Percentiles rank a stretch among this genome's conserved stretches.
These are phyloP conservation scores for Coniochaeta prunicola DNA, from an alignment of 2,329 filamentous ascomycete species.

Conservation along the genomic window DNA sequence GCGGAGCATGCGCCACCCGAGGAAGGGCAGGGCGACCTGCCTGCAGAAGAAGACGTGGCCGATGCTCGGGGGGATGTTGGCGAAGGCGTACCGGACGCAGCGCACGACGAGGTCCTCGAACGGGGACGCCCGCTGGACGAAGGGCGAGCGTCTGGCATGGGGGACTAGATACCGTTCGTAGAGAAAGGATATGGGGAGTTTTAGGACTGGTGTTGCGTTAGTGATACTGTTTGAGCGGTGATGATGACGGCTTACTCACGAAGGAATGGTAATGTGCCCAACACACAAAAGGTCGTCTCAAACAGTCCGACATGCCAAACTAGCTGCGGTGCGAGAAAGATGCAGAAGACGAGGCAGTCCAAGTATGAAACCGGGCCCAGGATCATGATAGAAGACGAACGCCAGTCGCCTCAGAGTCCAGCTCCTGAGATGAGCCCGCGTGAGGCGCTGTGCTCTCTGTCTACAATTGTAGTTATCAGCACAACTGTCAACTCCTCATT, in stretches of 20 bases:
- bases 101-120: slow-evolving; percentile 75
- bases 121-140: slow-evolving; percentile 60
- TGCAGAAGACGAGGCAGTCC: slow-evolving; percentile 66
- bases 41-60: slow-evolving; percentile 74
- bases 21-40: slow-evolving; percentile 63
- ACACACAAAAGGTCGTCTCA: slow-evolving; percentile 46
- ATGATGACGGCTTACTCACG: slow-evolving; percentile 32
- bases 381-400: slow-evolving; percentile 46
- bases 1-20: slow-evolving; percentile 67
- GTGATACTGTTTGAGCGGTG: not conserved
- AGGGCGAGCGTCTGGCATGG: slow-evolving; percentile 43
- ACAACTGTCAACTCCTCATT: not conserved
- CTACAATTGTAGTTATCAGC: too few species aligned
- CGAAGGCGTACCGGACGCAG: slow-evolving; percentile 72
- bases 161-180: slow-evolving; percentile 45
- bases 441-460: too few species aligned
- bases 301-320: slow-evolving; percentile 59
- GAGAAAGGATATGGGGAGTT: slow-evolving; percentile 52
- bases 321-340: slow-evolving; percentile 65
- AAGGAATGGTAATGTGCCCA: slow-evolving; percentile 63
- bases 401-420: not conserved
- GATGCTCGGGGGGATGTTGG: slow-evolving; percentile 59
- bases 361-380: slow-evolving; percentile 66
- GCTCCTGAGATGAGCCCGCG: not conserved
- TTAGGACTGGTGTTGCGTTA: slow-evolving; percentile 35